Percentiles rank a stretch among this genome's conserved stretches.
Evolutionary conservation across 2,329 filamentous ascomycete genomes (phyloP).

Genomic region (Fusarium newnesense): DNA sequence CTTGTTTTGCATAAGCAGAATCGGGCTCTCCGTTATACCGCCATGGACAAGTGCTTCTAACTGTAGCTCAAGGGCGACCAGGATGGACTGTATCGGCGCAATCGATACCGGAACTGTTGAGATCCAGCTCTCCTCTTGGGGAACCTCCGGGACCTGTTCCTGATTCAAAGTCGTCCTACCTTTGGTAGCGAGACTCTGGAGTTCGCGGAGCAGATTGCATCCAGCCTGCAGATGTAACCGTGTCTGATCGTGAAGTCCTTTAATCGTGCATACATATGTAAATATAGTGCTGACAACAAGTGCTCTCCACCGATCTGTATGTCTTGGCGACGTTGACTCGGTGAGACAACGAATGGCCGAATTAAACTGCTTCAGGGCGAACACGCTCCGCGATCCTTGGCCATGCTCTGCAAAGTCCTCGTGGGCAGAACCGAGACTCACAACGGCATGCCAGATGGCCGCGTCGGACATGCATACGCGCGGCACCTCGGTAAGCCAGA

Average conservation of each 20-base stretch:
- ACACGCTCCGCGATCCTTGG: neutral
- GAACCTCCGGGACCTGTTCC: neutral
- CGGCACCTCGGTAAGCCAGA: conserved; percentile 6
- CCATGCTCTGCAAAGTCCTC: neutral
- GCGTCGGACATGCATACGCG: conserved; percentile 9
- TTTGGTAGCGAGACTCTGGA: neutral
- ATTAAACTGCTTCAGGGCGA: conserved; percentile 8
- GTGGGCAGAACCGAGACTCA: conserved; percentile 13
- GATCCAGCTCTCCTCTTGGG: neutral
- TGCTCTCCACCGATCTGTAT: conserved; percentile 15
- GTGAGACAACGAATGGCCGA: neutral
- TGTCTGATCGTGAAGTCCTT: conserved; percentile 9
- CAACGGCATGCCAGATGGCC: conserved; percentile 23
- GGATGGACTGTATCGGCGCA: neutral
- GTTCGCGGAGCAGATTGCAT: conserved; percentile 3
- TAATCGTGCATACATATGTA: conserved; percentile 6
- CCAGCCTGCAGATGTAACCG: conserved; percentile 8
- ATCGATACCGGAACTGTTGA: neutral
- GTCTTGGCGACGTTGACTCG: neutral
- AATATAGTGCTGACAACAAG: conserved; percentile 16
- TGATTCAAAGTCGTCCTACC: fast-evolving
- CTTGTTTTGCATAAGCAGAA: neutral
- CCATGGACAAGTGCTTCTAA: neutral
- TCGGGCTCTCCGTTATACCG: neutral
- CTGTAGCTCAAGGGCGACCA: neutral